These are phyloP conservation scores for Coniochaeta pulveracea DNA, from an alignment of 2,329 filamentous ascomycete genomes.

Conservation along the genomic window DNA sequence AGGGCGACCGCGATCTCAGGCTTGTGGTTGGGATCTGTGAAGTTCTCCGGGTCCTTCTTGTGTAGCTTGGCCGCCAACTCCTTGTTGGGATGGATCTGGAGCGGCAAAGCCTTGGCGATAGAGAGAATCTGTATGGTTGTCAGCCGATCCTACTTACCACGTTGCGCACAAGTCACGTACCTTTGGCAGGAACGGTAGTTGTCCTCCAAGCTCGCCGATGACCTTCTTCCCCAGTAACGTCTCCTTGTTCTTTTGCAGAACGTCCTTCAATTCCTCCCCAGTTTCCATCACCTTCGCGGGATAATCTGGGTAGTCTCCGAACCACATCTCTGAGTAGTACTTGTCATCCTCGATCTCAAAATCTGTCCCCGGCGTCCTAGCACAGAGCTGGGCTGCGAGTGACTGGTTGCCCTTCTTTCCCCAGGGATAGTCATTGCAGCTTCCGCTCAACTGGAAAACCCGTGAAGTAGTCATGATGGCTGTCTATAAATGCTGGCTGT, in stretches of 20 bases:
- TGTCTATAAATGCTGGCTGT: too few species aligned
- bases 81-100: slow-evolving; percentile 68
- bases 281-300: slow-evolving; percentile 53
- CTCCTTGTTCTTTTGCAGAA: slow-evolving; percentile 50
- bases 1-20: slow-evolving; percentile 69
- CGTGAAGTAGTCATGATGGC: slow-evolving; percentile 6
- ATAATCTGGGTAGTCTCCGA: slow-evolving; percentile 63
- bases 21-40: slow-evolving; percentile 66
- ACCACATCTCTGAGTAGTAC: slow-evolving; percentile 60
- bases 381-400: slow-evolving; percentile 52
- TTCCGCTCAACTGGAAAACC: slow-evolving; percentile 34
- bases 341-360: slow-evolving; percentile 55
- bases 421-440: slow-evolving; percentile 55
- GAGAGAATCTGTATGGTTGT: slow-evolving; percentile 45
- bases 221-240: slow-evolving; percentile 52
- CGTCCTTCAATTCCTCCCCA: slow-evolving; percentile 51
- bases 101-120: slow-evolving; percentile 61
- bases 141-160: too few species aligned
- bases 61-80: slow-evolving; percentile 53
- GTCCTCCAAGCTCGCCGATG: slow-evolving; percentile 47
- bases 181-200: slow-evolving; percentile 65
- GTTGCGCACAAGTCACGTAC: slow-evolving; percentile 17
- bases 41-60: slow-evolving; percentile 49
- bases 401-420: slow-evolving; percentile 57
- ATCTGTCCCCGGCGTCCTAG: slow-evolving; percentile 49